These are phyloP conservation scores for Komagataella kurtzmanii DNA, from an alignment of 805 yeast genomes.

Conservation along the genomic window DNA sequence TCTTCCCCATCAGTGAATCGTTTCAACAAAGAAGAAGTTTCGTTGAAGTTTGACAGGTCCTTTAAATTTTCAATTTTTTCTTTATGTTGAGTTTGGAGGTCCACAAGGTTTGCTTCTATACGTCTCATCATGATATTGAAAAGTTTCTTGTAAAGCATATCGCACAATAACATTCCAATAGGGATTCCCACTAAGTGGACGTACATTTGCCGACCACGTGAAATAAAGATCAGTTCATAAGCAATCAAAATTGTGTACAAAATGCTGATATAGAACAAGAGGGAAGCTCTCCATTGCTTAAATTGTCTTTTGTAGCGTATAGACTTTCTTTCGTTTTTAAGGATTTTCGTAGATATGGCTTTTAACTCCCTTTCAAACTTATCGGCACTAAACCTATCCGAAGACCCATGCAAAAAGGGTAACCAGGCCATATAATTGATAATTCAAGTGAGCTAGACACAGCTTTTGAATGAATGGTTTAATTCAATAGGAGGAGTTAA, in stretches of 20 bases:
- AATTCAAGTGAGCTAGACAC: not conserved
- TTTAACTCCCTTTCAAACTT: conserved; percentile 29
- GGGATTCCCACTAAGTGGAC: conserved; percentile 6
- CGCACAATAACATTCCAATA: conserved; percentile 5
- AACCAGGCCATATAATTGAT: conserved; percentile 5
- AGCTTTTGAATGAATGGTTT: not conserved
- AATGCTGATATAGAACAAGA: conserved; percentile 8
- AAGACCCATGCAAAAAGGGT: conserved; percentile 11
- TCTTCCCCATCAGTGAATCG: conserved; percentile 47
- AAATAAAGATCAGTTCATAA: conserved; percentile 5
- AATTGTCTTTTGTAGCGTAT: conserved; percentile 7
- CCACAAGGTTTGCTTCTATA: conserved; percentile 12
- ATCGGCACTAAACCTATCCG: conserved; percentile 26
- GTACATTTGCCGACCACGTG: not conserved
- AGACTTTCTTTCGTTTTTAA: conserved; percentile 11
- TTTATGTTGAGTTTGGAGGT: conserved; percentile 18
- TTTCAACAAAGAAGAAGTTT: conserved; percentile 60
- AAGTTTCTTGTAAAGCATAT: conserved; percentile 6
- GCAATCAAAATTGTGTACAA: conserved; percentile 12
- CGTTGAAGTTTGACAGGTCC: conserved; percentile 55
- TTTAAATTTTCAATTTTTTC: conserved; percentile 20
- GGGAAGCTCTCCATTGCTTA: conserved; percentile 7
- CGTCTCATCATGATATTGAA: conserved; percentile 10
- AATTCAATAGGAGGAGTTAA: not conserved
- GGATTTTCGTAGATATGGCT: conserved; percentile 20